Evolutionary conservation across 2,329 filamentous ascomycete species (phyloP).

Genomic region (Periconia sp.): DNA sequence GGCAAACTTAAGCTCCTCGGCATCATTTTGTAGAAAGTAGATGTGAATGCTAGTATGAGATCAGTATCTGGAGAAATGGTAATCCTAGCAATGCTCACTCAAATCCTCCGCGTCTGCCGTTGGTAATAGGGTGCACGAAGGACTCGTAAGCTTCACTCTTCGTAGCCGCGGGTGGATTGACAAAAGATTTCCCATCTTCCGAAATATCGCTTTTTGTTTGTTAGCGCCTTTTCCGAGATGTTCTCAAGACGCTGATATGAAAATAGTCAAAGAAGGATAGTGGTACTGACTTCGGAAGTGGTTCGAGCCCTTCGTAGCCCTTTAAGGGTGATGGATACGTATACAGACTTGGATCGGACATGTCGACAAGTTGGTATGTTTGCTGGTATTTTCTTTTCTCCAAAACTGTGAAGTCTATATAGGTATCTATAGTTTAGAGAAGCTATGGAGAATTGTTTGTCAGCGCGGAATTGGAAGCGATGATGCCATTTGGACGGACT

Average conservation of each 20-base stretch:
- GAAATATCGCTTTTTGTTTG: slow-evolving; percentile 57
- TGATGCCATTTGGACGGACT: slow-evolving; percentile 5
- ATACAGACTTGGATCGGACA: slow-evolving; percentile 52
- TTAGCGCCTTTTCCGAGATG: not conserved
- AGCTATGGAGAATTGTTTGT: slow-evolving; percentile 32
- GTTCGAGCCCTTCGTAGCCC: slow-evolving; percentile 63
- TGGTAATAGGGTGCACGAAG: slow-evolving; percentile 73
- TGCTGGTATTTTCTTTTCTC: not conserved
- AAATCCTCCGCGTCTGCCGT: slow-evolving; percentile 73
- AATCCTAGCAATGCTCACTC: slow-evolving; percentile 60
- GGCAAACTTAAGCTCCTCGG: slow-evolving; percentile 70
- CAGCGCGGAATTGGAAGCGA: slow-evolving; percentile 35
- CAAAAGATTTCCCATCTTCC: slow-evolving; percentile 78
- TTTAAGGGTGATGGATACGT: slow-evolving; percentile 63
- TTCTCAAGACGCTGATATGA: not conserved
- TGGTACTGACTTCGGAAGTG: slow-evolving; percentile 54
- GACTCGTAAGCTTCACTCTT: slow-evolving; percentile 72
- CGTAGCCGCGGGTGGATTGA: slow-evolving; percentile 67
- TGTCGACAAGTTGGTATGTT: too few species aligned
- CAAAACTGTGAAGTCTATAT: not conserved
- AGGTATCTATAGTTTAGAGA: too few species aligned
- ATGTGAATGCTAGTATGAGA: slow-evolving; percentile 66
- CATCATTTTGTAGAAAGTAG: slow-evolving; percentile 73
- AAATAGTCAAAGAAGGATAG: not conserved
- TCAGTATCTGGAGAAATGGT: slow-evolving; percentile 12